Percentiles rank a stretch among this genome's conserved stretches.
These are phyloP conservation scores for Larix kaempferi DNA, from an alignment of 75 land plant species.

Conservation along the genomic window DNA sequence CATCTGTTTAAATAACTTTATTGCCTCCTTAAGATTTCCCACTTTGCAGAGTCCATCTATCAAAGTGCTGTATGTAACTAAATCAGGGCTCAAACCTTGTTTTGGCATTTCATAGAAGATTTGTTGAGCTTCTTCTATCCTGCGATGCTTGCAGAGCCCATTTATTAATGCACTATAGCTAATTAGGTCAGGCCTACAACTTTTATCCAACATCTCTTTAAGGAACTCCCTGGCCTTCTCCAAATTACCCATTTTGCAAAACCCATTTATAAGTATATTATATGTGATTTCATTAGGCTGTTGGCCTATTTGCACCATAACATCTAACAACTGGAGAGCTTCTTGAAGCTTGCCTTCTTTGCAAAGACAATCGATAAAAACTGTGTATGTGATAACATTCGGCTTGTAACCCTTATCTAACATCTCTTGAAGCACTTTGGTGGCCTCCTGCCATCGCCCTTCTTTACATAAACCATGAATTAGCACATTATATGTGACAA, in stretches of 20 bases:
- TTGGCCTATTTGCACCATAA: constrained; percentile 40
- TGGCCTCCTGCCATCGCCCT: constrained; percentile 50
- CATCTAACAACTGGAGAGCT: constrained; percentile 55
- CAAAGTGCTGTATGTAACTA: constrained; percentile 22
- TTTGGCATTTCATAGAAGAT: constrained; percentile 41
- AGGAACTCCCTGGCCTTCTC: constrained; percentile 17
- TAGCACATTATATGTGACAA: constrained; percentile 55
- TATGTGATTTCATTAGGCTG: constrained; percentile 35
- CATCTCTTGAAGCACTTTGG: constrained; percentile 39
- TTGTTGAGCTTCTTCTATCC: constrained; percentile 8
- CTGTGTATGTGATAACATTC: constrained; percentile 41
- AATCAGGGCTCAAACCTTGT: constrained; percentile 26
- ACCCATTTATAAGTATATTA: constrained; percentile 48
- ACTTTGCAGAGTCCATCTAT: constrained; percentile 16
- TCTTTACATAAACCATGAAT: constrained; percentile 57
- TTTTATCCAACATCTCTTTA: constrained; percentile 48
- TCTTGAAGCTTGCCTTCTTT: constrained; percentile 38
- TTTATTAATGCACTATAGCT: constrained; percentile 46
- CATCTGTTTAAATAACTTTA: constrained; percentile 28
- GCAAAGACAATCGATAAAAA: constrained; percentile 49
- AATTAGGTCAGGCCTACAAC: constrained; percentile 28
- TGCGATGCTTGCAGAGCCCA: constrained; percentile 26
- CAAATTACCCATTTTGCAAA: constrained; percentile 33
- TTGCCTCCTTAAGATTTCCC: constrained; percentile 24
- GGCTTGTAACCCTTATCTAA: constrained; percentile 22